Conservation (phyloP, 306 rosid species). For the Lathyrus aphaca region DNA sequence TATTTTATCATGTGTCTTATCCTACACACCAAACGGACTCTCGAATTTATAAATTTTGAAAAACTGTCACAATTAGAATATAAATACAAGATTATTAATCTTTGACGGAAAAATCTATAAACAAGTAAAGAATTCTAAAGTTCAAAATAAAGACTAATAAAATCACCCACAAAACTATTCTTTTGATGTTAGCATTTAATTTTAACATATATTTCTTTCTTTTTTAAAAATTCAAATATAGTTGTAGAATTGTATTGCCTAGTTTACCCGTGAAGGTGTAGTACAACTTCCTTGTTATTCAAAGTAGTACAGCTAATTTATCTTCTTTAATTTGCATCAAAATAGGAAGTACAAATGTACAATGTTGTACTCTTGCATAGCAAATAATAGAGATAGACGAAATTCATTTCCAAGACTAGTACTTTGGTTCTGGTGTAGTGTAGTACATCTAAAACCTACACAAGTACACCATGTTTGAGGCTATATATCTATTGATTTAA, state of each 20-base stretch:
- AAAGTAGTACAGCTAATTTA: conserved; percentile 3
- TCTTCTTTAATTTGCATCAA: conserved; percentile 9
- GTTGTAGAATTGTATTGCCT: neutral
- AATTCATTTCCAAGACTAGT: conserved; percentile 5
- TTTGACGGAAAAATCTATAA: too few relatives aligned
- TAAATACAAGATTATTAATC: too few relatives aligned
- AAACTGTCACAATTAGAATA: too few relatives aligned
- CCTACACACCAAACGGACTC: too few relatives aligned
- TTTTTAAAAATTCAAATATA: neutral
- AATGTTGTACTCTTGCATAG: conserved; percentile 43
- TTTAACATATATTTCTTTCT: neutral
- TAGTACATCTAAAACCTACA: conserved; percentile 41
- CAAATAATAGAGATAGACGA: neutral
- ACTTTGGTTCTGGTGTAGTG: conserved; percentile 24
- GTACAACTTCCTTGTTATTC: conserved; percentile 16
- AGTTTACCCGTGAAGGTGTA: conserved; percentile 8
- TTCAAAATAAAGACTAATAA: too few relatives aligned
- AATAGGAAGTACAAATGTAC: conserved; percentile 40
- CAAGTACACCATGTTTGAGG: conserved; percentile 45
- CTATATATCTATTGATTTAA: conserved; percentile 33
- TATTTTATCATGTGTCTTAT: too few relatives aligned
- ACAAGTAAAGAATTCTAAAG: too few relatives aligned
- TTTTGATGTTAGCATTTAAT: too few relatives aligned
- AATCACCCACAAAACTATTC: too few relatives aligned
- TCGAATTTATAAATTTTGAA: too few relatives aligned